A percentile compares a stretch with the other conserved stretches of the same genome.
Evolutionary conservation across 2,329 filamentous ascomycete genomes (phyloP).

Genomic region (Amauroascus niger): DNA sequence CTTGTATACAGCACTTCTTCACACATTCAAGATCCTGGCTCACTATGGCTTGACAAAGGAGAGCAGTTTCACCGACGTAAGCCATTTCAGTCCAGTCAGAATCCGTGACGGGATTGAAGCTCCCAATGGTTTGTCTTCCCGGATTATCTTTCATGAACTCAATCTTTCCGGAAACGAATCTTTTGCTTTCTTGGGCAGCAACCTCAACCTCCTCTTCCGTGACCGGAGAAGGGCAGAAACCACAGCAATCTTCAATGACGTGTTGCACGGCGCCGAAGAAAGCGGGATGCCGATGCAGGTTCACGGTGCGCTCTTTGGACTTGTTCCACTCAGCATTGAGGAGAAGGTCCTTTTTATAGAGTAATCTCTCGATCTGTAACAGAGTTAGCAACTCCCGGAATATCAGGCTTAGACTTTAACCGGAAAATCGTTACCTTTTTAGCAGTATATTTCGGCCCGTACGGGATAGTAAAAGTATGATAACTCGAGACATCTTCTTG

Average conservation of each 20-base stretch:
- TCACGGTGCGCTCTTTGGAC: slow-evolving; percentile 60
- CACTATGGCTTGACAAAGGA: slow-evolving; percentile 71
- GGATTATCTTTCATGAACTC: slow-evolving; percentile 71
- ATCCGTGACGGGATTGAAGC: slow-evolving; percentile 70
- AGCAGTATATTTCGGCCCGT: slow-evolving; percentile 25
- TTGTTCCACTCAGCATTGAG: slow-evolving; percentile 84
- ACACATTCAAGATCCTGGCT: slow-evolving; percentile 62
- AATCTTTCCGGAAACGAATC: slow-evolving; percentile 64
- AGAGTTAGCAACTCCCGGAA: slow-evolving; percentile 26
- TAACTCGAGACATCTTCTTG: slow-evolving; percentile 70
- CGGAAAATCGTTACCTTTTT: slow-evolving; percentile 28
- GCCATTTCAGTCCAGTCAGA: slow-evolving; percentile 85
- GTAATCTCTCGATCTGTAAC: slow-evolving; percentile 64
- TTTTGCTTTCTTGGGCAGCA: slow-evolving; percentile 61
- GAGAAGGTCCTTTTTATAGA: slow-evolving; percentile 71
- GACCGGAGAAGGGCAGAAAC: slow-evolving; percentile 59
- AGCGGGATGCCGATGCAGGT: slow-evolving; percentile 72
- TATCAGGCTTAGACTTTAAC: no score
- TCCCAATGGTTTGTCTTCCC: slow-evolving; percentile 61
- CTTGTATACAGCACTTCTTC: slow-evolving; percentile 58
- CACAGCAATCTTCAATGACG: slow-evolving; percentile 72
- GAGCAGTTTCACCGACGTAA: slow-evolving; percentile 68
- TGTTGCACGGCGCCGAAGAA: slow-evolving; percentile 71
- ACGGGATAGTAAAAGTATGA: slow-evolving; percentile 51
- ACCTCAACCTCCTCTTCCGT: slow-evolving; percentile 64